Evolutionary conservation across 306 rosid species (phyloP).

Genomic region (Prinsepia uniflora): DNA sequence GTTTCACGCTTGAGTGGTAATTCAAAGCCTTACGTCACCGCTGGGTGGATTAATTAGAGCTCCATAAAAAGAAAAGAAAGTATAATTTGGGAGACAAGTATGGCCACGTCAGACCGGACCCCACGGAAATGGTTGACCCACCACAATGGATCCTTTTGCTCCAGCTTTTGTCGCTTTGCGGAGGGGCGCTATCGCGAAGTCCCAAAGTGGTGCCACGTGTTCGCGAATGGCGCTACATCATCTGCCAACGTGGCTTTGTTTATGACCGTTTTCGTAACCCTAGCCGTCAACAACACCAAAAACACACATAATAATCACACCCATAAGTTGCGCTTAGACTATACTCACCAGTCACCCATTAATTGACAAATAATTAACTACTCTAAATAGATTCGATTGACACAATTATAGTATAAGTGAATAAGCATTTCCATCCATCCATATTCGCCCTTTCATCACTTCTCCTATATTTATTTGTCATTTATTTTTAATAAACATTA

Average conservation of each 20-base stretch:
- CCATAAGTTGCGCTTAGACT: neutral
- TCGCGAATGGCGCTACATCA: slow-evolving; percentile 22
- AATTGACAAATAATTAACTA: slow-evolving; percentile 7
- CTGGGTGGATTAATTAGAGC: slow-evolving; percentile 22
- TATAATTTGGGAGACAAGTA: slow-evolving; percentile 22
- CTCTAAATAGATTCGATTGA: slow-evolving; percentile 6
- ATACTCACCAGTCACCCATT: slow-evolving; percentile 7
- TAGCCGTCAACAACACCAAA: slow-evolving; percentile 12
- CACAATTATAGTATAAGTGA: neutral
- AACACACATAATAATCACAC: neutral
- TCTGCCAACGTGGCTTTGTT: slow-evolving; percentile 35
- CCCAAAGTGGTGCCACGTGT: slow-evolving; percentile 33
- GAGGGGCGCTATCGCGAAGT: slow-evolving; percentile 31
- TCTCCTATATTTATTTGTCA: too few species aligned
- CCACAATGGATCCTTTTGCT: slow-evolving; percentile 28
- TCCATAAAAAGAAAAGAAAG: neutral
- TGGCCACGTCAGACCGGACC: slow-evolving; percentile 52
- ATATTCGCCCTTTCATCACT: too few species aligned
- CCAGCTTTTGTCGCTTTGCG: slow-evolving; percentile 44
- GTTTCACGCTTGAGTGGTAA: neutral
- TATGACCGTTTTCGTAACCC: slow-evolving; percentile 3
- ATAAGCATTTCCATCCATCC: neutral
- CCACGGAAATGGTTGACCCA: slow-evolving; percentile 25
- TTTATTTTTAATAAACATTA: too few species aligned
- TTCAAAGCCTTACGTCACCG: slow-evolving; percentile 21